phyloP scores from a whole-genome alignment of 2,329 filamentous ascomycete species.

The Cladophialophora carrionii region DNA sequence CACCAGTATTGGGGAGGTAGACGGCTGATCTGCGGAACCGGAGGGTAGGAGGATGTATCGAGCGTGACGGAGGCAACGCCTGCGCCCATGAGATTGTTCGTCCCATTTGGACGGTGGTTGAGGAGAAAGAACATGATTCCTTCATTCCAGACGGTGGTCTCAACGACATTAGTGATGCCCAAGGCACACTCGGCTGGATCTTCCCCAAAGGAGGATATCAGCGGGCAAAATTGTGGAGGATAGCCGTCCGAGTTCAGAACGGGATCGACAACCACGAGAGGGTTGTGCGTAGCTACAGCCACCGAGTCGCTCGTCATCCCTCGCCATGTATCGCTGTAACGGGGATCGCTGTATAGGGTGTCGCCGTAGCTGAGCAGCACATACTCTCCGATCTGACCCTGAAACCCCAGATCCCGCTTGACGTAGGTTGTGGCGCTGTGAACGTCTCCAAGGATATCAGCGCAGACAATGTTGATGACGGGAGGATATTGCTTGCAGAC shows the following conservation, averaged over 20 bases:
- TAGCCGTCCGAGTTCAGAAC: constrained; percentile 34
- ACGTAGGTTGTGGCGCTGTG: constrained; percentile 37
- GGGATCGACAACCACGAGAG: constrained; percentile 36
- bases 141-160: constrained; percentile 26
- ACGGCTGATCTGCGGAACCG: constrained; percentile 30
- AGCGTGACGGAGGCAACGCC: constrained; percentile 36
- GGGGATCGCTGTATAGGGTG: constrained; percentile 36
- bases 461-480: constrained; percentile 22
- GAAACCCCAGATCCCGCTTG: constrained; percentile 39
- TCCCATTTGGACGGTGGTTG: constrained; percentile 38
- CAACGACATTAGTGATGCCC: constrained; percentile 39
- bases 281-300: constrained; percentile 37
- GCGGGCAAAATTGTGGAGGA: constrained; percentile 37
- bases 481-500: constrained; percentile 25
- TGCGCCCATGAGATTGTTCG: constrained; percentile 37
- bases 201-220: constrained; percentile 32
- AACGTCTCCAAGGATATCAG: constrained; percentile 37
- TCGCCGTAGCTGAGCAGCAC: constrained; percentile 39
- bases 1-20: constrained; percentile 36
- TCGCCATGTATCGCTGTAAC: constrained; percentile 36
- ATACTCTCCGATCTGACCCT: constrained; percentile 35
- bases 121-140: constrained; percentile 39
- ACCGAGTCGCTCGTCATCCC: constrained; percentile 39
- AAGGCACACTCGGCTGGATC: constrained; percentile 32
- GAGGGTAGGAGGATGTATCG: constrained; percentile 29